These are phyloP conservation scores for Metarhizium album DNA, from an alignment of 2,329 filamentous ascomycete genomes.

Conservation along the genomic window DNA sequence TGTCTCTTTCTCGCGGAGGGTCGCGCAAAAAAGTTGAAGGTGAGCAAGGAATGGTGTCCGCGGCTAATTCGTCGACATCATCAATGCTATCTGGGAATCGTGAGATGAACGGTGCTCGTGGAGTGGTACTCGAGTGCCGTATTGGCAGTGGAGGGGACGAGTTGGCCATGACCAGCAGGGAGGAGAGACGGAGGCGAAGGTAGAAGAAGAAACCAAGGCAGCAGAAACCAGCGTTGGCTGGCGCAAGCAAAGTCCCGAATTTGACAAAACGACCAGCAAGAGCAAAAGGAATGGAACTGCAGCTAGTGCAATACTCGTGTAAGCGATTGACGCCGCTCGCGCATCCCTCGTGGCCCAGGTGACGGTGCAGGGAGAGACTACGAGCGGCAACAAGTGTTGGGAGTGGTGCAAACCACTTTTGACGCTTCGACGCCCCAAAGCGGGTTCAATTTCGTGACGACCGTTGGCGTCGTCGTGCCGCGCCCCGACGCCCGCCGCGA, in stretches of 20 bases:
- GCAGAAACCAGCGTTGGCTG: background rate
- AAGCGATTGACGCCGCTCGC: background rate
- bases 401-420: constrained; percentile 1
- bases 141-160: constrained; percentile 21
- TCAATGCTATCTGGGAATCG: constrained; percentile 15
- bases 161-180: constrained; percentile 20
- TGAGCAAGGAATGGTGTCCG: constrained; percentile 35
- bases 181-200: background rate
- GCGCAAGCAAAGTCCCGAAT: background rate
- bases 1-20: constrained; percentile 9
- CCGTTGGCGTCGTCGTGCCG: constrained; percentile 5
- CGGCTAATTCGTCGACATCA: constrained; percentile 34
- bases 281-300: background rate
- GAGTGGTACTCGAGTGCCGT: constrained; percentile 17
- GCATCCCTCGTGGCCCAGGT: background rate
- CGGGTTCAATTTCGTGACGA: constrained; percentile 8
- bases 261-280: background rate
- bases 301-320: background rate
- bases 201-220: background rate
- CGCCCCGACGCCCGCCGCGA: constrained; percentile 3
- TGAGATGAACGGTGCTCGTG: constrained; percentile 17
- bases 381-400: constrained; percentile 6
- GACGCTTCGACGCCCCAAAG: background rate
- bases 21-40: constrained; percentile 25
- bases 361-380: constrained; percentile 1